Evolutionary conservation across 495 filamentous ascomycete genomes (phyloP).

Genomic region (Lophium mytilinum): DNA sequence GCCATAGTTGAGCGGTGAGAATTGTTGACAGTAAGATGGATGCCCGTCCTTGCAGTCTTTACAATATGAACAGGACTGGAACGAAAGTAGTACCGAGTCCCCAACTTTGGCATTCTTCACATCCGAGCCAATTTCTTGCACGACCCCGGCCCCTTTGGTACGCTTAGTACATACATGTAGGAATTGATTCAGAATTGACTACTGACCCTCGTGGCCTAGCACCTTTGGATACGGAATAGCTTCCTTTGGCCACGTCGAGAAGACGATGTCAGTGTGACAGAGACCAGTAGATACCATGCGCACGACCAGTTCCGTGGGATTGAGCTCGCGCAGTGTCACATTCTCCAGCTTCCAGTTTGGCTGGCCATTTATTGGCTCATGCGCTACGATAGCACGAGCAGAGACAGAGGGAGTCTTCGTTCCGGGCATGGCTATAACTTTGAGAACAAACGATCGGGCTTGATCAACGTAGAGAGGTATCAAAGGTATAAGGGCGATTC

Average conservation of each 20-base stretch:
- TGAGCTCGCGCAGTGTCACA: not conserved
- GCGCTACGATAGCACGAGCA: conserved; percentile 3
- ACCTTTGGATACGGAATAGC: conserved; percentile 5
- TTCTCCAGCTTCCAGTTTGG: conserved; percentile 1
- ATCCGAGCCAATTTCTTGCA: conserved; percentile 4
- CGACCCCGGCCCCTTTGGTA: not conserved
- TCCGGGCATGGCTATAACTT: not conserved
- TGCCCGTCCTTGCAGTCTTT: not conserved
- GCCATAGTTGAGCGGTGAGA: not conserved
- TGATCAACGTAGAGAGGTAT: not conserved
- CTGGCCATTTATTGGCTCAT: not conserved
- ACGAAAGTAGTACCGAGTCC: conserved; percentile 8
- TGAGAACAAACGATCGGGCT: not conserved
- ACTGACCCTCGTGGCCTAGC: conserved; percentile 10
- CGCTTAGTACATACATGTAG: not conserved
- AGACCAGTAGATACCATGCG: conserved; percentile 5
- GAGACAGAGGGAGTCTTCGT: not conserved
- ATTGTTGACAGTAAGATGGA: not conserved
- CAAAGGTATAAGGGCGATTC: too few species aligned
- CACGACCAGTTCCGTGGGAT: conserved; percentile 3
- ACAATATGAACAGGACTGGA: conserved; percentile 5
- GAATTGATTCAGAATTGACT: not conserved
- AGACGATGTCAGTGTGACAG: conserved; percentile 9
- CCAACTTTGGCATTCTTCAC: conserved; percentile 3
- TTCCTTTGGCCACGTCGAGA: conserved; percentile 4